Conservation (phyloP, 2,329 filamentous ascomycete species). For the Huntiella moniliformis region DNA sequence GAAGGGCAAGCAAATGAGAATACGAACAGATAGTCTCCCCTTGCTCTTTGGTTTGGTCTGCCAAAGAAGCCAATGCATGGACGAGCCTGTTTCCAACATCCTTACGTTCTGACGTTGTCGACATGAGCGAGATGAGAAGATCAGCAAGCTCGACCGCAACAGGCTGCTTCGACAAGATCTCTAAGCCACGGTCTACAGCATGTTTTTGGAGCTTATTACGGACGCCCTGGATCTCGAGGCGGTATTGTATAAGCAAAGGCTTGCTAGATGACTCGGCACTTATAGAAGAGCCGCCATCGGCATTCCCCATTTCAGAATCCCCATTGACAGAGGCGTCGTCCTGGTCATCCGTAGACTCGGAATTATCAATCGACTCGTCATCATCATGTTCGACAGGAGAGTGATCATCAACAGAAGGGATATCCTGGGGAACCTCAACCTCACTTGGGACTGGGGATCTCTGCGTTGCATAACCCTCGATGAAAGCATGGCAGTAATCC, state of each 20-base stretch:
- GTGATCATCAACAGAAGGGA: constrained; percentile 26
- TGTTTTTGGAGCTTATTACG: constrained; percentile 54
- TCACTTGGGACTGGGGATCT: constrained; percentile 31
- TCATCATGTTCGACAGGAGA: constrained; percentile 13
- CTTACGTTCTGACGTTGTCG: constrained; percentile 29
- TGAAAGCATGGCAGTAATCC: constrained; percentile 58
- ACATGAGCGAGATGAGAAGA: constrained; percentile 56
- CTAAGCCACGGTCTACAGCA: constrained; percentile 75
- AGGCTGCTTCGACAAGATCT: constrained; percentile 73
- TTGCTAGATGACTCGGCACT: constrained; percentile 15
- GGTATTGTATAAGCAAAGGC: constrained; percentile 4
- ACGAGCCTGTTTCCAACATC: constrained; percentile 61
- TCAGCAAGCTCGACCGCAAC: constrained; percentile 84
- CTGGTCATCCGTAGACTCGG: constrained; percentile 10
- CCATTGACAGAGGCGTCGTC: constrained; percentile 7
- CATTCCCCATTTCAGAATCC: constrained; percentile 13
- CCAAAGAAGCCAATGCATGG: constrained; percentile 59
- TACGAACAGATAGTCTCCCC: constrained; percentile 58
- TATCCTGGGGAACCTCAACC: constrained; percentile 14
- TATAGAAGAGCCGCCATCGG: constrained; percentile 14
- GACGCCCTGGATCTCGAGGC: constrained; percentile 31
- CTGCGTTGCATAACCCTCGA: constrained; percentile 34
- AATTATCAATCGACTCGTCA: constrained; percentile 13
- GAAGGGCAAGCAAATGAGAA: constrained; percentile 73
- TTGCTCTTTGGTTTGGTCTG: constrained; percentile 40